phyloP scores from a whole-genome alignment of 129 eudicot species.

The Lonicera japonica region DNA sequence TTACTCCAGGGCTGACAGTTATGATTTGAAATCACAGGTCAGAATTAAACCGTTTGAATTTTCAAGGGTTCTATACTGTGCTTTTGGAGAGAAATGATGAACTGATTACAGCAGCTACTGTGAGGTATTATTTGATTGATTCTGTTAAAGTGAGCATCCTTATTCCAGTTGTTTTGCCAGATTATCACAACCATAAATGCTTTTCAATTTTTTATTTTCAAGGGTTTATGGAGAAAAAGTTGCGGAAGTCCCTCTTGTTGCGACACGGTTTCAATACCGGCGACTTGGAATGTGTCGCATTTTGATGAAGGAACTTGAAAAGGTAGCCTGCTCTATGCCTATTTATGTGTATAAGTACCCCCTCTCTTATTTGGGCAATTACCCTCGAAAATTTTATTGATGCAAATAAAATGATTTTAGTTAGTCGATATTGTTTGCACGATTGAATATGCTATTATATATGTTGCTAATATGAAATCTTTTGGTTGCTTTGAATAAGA shows the following conservation, averaged over 20 bases:
- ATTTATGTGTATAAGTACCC: too few species aligned
- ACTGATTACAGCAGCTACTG: slow-evolving; percentile 59
- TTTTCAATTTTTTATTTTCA: too few species aligned
- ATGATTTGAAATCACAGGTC: slow-evolving; percentile 44
- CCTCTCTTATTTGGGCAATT: too few species aligned
- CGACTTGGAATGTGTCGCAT: slow-evolving; percentile 93
- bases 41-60: slow-evolving; percentile 73
- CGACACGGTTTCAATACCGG: slow-evolving; percentile 82
- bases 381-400: too few species aligned
- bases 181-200: slow-evolving; percentile 1
- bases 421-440: too few species aligned
- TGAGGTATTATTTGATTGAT: slow-evolving; percentile 39
- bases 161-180: slow-evolving; percentile 1
- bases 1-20: not conserved
- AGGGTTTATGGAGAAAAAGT: slow-evolving; percentile 79
- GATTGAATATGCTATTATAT: too few species aligned
- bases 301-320: slow-evolving; percentile 75
- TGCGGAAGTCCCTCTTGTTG: slow-evolving; percentile 91
- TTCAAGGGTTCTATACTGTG: slow-evolving; percentile 74
- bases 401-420: too few species aligned
- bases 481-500: too few species aligned
- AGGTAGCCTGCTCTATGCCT: slow-evolving; percentile 37
- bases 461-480: too few species aligned
- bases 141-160: not conserved
- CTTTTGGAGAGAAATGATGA: slow-evolving; percentile 93